Evolutionary conservation across 2,329 filamentous ascomycete species (phyloP).

Genomic region (Ophiocordyceps camponoti-leonardi): DNA sequence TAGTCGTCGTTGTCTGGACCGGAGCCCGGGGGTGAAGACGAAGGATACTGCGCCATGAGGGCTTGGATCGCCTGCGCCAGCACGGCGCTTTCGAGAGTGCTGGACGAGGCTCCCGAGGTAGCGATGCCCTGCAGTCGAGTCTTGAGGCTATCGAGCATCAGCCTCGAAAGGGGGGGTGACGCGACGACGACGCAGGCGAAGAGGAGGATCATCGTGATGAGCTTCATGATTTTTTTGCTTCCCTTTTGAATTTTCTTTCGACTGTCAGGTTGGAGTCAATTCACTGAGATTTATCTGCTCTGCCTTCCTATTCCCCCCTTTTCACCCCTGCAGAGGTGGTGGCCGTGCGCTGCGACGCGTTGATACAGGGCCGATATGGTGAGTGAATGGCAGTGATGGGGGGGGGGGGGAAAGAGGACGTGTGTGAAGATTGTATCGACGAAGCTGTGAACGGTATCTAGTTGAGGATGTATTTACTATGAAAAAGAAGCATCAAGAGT

Average conservation of each 20-base stretch:
- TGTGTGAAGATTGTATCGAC: not conserved
- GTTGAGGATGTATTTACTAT: too few species aligned
- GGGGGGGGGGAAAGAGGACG: not conserved
- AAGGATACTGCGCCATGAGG: conserved; percentile 5
- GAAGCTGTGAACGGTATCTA: too few species aligned
- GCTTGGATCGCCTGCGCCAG: conserved; percentile 7
- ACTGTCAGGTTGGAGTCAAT: too few species aligned
- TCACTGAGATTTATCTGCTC: too few species aligned
- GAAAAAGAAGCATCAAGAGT: too few species aligned
- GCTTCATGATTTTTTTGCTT: not conserved
- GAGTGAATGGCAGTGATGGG: too few species aligned
- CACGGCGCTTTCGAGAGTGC: conserved; percentile 9
- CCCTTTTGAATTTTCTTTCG: too few species aligned
- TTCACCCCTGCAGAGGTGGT: not conserved
- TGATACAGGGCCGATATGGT: too few species aligned
- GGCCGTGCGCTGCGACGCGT: not conserved
- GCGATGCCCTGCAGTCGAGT: conserved; percentile 7
- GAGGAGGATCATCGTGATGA: not conserved
- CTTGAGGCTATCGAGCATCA: conserved; percentile 10
- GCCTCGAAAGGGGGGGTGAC: not conserved
- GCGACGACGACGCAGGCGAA: not conserved
- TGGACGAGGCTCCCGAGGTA: conserved; percentile 6
- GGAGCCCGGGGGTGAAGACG: not conserved
- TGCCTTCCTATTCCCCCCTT: not conserved
- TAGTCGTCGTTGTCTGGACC: conserved; percentile 1